phyloP scores from a whole-genome alignment of 2,329 filamentous ascomycete species.

The Conoideocrella luteorostrata region DNA sequence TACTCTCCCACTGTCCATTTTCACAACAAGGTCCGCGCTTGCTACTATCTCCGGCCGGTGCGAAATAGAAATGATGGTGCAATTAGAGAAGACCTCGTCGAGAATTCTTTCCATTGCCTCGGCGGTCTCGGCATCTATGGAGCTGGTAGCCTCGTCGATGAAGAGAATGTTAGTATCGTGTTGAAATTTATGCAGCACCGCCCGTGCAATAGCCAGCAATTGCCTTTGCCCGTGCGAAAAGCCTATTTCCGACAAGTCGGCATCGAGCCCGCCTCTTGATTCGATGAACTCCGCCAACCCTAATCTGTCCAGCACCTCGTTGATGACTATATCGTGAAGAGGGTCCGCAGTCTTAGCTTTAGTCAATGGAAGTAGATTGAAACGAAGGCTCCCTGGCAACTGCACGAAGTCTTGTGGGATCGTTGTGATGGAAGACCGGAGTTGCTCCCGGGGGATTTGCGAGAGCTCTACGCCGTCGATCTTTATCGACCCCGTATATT shows the following conservation, averaged over 20 bases:
- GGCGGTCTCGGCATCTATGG: conserved; percentile 6
- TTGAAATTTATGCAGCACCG: conserved; percentile 2
- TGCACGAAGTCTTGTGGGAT: conserved; percentile 22
- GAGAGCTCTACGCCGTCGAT: conserved; percentile 23
- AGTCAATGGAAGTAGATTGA: neutral
- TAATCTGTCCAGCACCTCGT: conserved; percentile 9
- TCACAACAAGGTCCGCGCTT: neutral
- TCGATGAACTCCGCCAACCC: conserved; percentile 10
- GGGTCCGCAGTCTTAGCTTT: neutral
- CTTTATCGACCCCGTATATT: conserved; percentile 1
- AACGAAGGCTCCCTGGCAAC: conserved; percentile 9
- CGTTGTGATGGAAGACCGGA: conserved; percentile 23
- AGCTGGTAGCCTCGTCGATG: conserved; percentile 9
- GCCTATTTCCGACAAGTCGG: conserved; percentile 6
- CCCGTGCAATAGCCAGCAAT: conserved; percentile 11
- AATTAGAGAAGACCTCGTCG: conserved; percentile 3
- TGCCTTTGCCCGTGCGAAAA: conserved; percentile 13
- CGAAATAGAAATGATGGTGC: conserved; percentile 4
- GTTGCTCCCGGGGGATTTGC: conserved; percentile 12
- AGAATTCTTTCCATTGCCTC: neutral
- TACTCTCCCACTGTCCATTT: neutral
- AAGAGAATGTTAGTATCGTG: conserved; percentile 1
- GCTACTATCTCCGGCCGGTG: conserved; percentile 3
- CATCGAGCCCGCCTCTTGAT: conserved; percentile 8
- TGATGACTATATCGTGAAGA: conserved; percentile 7